These are phyloP conservation scores for Pichia heedii DNA, from an alignment of 805 yeast species.

Conservation along the genomic window DNA sequence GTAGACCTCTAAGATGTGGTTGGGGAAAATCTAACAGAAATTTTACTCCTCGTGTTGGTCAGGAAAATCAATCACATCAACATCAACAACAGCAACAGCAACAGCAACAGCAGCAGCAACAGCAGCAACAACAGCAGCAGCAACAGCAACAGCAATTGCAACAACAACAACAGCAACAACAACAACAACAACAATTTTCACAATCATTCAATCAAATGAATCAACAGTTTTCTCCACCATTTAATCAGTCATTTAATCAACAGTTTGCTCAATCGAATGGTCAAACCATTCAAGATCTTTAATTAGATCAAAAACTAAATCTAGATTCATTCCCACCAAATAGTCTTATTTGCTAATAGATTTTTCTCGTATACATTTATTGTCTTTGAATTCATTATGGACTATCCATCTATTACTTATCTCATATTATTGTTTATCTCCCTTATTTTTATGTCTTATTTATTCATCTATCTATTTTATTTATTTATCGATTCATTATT, in stretches of 20 bases:
- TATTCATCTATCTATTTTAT: neutral
- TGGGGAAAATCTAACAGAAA: conserved; percentile 56
- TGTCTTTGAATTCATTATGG: neutral
- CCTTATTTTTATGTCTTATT: neutral
- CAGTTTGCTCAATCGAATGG: neutral
- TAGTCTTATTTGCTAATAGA: neutral
- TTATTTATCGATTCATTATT: neutral
- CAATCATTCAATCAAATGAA: neutral
- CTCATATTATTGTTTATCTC: neutral
- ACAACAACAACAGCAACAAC: neutral
- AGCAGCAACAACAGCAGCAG: neutral
- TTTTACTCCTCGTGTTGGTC: neutral
- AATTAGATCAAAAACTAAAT: neutral
- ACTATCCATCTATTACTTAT: neutral
- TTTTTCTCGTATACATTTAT: neutral
- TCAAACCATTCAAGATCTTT: neutral
- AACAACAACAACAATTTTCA: neutral
- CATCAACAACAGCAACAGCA: neutral
- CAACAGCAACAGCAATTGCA: neutral
- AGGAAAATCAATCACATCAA: neutral
- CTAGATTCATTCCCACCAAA: neutral
- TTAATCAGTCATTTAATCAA: neutral
- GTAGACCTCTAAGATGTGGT: conserved; percentile 71
- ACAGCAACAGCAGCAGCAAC: neutral
- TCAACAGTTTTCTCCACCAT: neutral